Evolutionary conservation across 805 yeast species (phyloP).

Genomic region (Hyphopichia homilentoma): DNA sequence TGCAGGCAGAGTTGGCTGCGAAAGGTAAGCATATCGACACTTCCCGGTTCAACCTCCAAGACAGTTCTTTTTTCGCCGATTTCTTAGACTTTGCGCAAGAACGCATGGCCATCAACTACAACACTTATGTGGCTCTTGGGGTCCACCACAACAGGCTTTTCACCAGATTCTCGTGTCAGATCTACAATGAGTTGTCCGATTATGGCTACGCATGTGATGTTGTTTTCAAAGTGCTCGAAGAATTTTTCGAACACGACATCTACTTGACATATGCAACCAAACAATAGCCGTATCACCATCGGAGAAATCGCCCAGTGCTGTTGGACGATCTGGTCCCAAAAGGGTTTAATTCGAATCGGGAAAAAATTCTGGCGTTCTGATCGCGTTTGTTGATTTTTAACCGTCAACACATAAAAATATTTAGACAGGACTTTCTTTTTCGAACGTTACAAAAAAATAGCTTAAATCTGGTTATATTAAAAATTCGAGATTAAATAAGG

Average conservation of each 20-base stretch:
- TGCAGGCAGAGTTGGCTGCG: slow-evolving; percentile 4
- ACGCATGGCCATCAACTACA: slow-evolving; percentile 17
- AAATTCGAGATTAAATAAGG: no score
- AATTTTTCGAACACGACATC: slow-evolving; percentile 1
- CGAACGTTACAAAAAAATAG: no score
- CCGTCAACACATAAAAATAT: no score
- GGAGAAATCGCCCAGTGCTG: no score
- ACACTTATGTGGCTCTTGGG: slow-evolving; percentile 47
- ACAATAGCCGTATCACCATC: no score
- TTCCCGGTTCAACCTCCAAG: slow-evolving; percentile 12
- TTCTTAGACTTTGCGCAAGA: background rate
- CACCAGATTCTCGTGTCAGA: slow-evolving; percentile 55
- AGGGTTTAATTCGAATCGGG: no score
- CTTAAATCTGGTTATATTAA: no score
- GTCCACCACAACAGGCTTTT: slow-evolving; percentile 30
- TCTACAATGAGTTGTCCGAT: slow-evolving; percentile 56
- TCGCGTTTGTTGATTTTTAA: no score
- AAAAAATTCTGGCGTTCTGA: no score
- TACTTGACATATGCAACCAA: no score
- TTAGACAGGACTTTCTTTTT: no score
- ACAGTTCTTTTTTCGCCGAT: background rate
- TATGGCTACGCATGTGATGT: slow-evolving; percentile 44
- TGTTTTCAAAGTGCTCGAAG: slow-evolving; percentile 23
- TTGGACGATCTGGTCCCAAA: no score
- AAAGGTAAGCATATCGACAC: slow-evolving; percentile 4